Evolutionary conservation across 164 flowering plant genomes (phyloP).

Genomic region (Magnolia changhungtana): DNA sequence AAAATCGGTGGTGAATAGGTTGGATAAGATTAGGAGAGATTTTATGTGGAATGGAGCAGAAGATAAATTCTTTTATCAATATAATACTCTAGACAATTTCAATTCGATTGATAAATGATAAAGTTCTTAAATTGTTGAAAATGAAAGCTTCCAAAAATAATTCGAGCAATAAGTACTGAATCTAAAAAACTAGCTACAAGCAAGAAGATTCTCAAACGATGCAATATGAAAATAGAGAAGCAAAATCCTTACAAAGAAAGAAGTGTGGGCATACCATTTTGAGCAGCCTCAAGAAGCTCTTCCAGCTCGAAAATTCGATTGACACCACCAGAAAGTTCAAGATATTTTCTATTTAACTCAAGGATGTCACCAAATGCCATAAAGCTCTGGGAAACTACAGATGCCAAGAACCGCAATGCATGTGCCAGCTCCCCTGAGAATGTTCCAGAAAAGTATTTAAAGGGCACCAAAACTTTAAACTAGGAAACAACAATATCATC

Average conservation of each 20-base stretch:
- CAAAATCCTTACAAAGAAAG: background rate
- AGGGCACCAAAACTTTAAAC: background rate
- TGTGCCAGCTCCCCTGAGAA: conserved; percentile 89
- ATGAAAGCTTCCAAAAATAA: background rate
- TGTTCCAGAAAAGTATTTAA: conserved; percentile 1
- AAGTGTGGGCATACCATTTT: conserved; percentile 48
- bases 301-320: conserved; percentile 95
- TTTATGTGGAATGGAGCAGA: too few relatives aligned
- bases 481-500: background rate
- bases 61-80: too few relatives aligned
- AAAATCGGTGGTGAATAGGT: too few relatives aligned
- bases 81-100: too few relatives aligned
- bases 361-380: conserved; percentile 98
- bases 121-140: background rate
- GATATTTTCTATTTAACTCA: conserved; percentile 75
- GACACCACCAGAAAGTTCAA: conserved; percentile 91
- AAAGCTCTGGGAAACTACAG: conserved; percentile 99
- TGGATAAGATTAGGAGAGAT: too few relatives aligned
- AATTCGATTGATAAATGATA: background rate
- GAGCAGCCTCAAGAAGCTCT: conserved; percentile 84
- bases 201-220: background rate
- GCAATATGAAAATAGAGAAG: background rate
- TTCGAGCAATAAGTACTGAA: background rate
- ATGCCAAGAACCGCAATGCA: conserved; percentile 93
- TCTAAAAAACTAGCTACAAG: background rate